phyloP scores from a whole-genome alignment of 805 yeast genomes.

The Ogataea minuta region DNA sequence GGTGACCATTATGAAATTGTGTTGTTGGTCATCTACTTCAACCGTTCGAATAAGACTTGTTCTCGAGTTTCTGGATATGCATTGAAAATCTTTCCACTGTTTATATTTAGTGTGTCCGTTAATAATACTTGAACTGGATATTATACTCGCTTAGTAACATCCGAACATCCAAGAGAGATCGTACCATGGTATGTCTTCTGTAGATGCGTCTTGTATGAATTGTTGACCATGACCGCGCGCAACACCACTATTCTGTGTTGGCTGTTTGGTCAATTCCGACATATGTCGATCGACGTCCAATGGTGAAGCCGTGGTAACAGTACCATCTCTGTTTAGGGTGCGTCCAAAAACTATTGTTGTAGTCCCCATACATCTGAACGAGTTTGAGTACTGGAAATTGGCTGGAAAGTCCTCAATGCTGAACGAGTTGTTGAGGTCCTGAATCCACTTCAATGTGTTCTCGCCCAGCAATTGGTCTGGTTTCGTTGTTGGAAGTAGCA shows the following conservation, averaged over 20 bases:
- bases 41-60: constrained; percentile 5
- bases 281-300: constrained; percentile 20
- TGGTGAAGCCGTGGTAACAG: constrained; percentile 11
- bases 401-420: constrained; percentile 14
- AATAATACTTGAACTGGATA: constrained; percentile 18
- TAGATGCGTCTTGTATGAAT: constrained; percentile 2
- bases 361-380: constrained; percentile 15
- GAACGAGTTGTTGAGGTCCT: constrained; percentile 20
- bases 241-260: background rate
- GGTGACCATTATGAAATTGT: constrained; percentile 3
- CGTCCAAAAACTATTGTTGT: constrained; percentile 6
- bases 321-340: background rate
- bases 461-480: constrained; percentile 14
- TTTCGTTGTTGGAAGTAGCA: background rate
- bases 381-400: constrained; percentile 18
- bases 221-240: background rate
- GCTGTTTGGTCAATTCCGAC: constrained; percentile 9
- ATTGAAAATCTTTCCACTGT: constrained; percentile 12
- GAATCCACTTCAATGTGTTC: constrained; percentile 17
- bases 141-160: constrained; percentile 11
- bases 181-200: constrained; percentile 13
- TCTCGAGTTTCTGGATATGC: constrained; percentile 10
- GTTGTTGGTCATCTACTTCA: constrained; percentile 2
- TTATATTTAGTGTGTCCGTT: constrained; percentile 19
- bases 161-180: constrained; percentile 17